A percentile compares a stretch with the other conserved stretches of the same genome.
Evolutionary conservation across 78 protist species (phyloP).

Genomic region (Acrasis kona): DNA sequence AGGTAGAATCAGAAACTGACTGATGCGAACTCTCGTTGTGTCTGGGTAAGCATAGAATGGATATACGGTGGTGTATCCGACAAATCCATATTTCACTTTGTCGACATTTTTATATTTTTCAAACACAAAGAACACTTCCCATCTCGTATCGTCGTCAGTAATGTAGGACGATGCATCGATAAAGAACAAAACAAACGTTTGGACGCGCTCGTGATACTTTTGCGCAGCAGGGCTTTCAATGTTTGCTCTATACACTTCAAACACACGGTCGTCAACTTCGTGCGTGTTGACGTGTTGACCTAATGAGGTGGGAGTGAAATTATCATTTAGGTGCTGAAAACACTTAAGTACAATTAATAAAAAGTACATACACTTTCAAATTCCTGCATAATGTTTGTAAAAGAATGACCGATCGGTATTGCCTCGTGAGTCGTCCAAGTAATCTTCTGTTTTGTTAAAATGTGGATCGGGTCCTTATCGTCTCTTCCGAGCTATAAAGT

Average conservation of each 20-base stretch:
- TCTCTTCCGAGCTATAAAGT: too few species aligned
- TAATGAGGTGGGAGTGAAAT: background rate
- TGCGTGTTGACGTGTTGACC: background rate
- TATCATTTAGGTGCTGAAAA: too few species aligned
- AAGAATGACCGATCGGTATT: too few species aligned
- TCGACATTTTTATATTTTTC: background rate
- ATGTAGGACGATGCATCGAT: background rate
- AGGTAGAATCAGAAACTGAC: background rate
- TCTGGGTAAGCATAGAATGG: background rate
- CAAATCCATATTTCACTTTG: background rate
- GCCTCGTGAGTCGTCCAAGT: too few species aligned
- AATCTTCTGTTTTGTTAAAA: background rate
- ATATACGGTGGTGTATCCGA: background rate
- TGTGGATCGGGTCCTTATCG: background rate
- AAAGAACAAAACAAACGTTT: background rate
- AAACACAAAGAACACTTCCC: background rate
- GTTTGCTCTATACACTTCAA: background rate
- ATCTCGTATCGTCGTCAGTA: background rate
- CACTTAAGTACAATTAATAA: too few species aligned
- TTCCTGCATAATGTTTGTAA: too few species aligned
- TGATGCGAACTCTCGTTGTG: background rate
- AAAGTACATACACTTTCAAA: too few species aligned
- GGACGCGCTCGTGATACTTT: background rate
- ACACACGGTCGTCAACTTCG: background rate
- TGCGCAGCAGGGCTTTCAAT: background rate